Evolutionary conservation across 2,329 filamentous ascomycete genomes (phyloP).

Genomic region (Fusarium guadeloupense): DNA sequence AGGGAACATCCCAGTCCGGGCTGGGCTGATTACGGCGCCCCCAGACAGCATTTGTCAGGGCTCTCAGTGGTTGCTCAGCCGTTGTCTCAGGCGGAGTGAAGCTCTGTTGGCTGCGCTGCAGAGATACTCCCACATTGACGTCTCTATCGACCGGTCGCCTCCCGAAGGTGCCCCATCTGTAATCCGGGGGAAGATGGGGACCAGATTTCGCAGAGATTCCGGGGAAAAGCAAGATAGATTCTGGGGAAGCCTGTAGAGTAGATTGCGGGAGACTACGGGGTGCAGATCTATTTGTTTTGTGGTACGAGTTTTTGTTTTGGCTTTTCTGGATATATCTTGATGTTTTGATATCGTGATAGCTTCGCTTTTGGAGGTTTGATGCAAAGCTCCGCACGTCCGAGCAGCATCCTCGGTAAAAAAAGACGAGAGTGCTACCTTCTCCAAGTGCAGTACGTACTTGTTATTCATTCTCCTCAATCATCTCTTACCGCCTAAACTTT

Average conservation of each 20-base stretch:
- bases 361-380: slow-evolving; percentile 7
- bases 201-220: slow-evolving; percentile 22
- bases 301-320: not conserved
- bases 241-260: slow-evolving; percentile 30
- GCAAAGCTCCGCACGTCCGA: slow-evolving; percentile 31
- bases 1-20: not conserved
- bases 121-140: slow-evolving; percentile 25
- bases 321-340: not conserved
- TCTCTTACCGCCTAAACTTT: slow-evolving; percentile 8
- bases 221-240: slow-evolving; percentile 30
- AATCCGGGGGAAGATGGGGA: slow-evolving; percentile 24
- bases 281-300: not conserved
- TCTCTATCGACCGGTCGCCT: slow-evolving; percentile 24
- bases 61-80: slow-evolving; percentile 14
- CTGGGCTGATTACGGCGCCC: slow-evolving; percentile 34
- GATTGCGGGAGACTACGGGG: slow-evolving; percentile 7
- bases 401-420: slow-evolving; percentile 30
- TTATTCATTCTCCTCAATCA: not conserved
- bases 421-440: slow-evolving; percentile 17
- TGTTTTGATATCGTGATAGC: not conserved
- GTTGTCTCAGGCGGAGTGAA: slow-evolving; percentile 1
- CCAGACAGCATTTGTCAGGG: not conserved
- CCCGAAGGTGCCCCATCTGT: slow-evolving; percentile 26
- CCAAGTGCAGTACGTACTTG: slow-evolving; percentile 16
- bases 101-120: not conserved